A percentile compares a stretch with the other conserved stretches of the same genome.
These are phyloP conservation scores for Delphinella strobiligena DNA, from an alignment of 2,329 filamentous ascomycete species.

Conservation along the genomic window DNA sequence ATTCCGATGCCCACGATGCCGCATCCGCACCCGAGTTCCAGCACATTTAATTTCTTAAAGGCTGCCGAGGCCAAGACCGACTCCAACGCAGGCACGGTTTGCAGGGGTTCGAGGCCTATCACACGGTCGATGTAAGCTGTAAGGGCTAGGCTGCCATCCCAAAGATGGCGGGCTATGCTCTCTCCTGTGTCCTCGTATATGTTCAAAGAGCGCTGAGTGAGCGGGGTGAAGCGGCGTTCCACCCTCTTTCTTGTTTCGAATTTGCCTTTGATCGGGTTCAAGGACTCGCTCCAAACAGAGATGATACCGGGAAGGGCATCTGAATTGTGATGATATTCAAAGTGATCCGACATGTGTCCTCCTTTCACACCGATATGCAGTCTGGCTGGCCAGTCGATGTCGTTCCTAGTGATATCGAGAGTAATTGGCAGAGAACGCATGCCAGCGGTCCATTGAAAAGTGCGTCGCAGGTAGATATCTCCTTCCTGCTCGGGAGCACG, in stretches of 20 bases:
- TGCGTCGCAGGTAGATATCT: constrained; percentile 30
- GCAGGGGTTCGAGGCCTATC: constrained; percentile 20
- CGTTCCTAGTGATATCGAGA: constrained; percentile 28
- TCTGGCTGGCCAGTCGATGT: constrained; percentile 26
- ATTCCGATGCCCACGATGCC: constrained; percentile 57
- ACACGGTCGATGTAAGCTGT: constrained; percentile 39
- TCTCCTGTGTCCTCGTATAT: constrained; percentile 62
- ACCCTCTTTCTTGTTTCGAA: constrained; percentile 39
- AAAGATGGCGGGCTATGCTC: constrained; percentile 60
- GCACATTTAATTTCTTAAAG: constrained; percentile 33
- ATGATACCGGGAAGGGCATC: constrained; percentile 34
- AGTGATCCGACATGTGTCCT: constrained; percentile 17
- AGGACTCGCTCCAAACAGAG: constrained; percentile 44
- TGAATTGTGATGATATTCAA: constrained; percentile 15
- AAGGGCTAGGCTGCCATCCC: constrained; percentile 52
- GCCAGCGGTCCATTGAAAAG: constrained; percentile 31
- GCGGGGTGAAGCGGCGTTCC: constrained; percentile 40
- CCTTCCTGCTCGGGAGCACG: constrained; percentile 19
- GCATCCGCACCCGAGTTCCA: constrained; percentile 58
- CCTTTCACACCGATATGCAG: constrained; percentile 28
- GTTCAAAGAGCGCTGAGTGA: constrained; percentile 27
- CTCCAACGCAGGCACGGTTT: constrained; percentile 24
- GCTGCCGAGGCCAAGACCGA: constrained; percentile 25
- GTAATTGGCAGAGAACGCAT: constrained; percentile 32
- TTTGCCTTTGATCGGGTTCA: constrained; percentile 26